Base-by-base conservation (phyloP, 2,329 filamentous ascomycete genomes). In the Penicillium freii region DNA sequence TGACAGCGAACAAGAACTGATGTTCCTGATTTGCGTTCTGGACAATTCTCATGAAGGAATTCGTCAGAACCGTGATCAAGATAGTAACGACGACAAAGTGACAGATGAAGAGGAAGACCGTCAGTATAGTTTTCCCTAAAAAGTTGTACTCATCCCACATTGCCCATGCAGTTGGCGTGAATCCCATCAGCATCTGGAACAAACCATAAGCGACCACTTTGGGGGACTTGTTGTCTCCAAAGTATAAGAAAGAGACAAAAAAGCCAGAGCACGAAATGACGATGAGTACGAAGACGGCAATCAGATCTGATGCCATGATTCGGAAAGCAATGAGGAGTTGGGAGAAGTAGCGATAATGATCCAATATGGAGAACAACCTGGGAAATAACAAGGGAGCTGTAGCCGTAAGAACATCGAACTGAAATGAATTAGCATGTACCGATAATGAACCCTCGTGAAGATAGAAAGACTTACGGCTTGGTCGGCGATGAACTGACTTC, bases 61-160 rank as follows among this genome's bases (percentile, higher is more conserved):
- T 97, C 5, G 92, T 96, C 60, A 97, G 75, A n/a, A 97, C 93
- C 0, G 92, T 96, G 66, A 97, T 93, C 34, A 97, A 80, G 51
- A 97, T 96, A 1, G 93, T 96, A 50, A 97, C 89, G 33, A 97
- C 88, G 52, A 97, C 83, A 71, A 97, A 97, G 76, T 97, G 93
- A 78, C 91, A 95, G 62, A 97, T 94, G 73, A 96, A 92, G 39
- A 97, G 81, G 71, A 97, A 97, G 10, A 95, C 73, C 3, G 86
- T 87, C 72, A 97, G 78, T 39, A 97, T 81, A 1, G 82, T 77
- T 69, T 88, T 90, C 10, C 92, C 93, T 27, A 97, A 78, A 61
- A 85, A 78, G 68, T 93, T 94, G 72, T 94, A 96, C 71, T 70
- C 85, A 70, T 87, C 87, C 95, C 88, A 95, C 34, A 85, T 84